Evolutionary conservation across 2,329 filamentous ascomycete species (phyloP).

Genomic region (Zasmidium cellare): DNA sequence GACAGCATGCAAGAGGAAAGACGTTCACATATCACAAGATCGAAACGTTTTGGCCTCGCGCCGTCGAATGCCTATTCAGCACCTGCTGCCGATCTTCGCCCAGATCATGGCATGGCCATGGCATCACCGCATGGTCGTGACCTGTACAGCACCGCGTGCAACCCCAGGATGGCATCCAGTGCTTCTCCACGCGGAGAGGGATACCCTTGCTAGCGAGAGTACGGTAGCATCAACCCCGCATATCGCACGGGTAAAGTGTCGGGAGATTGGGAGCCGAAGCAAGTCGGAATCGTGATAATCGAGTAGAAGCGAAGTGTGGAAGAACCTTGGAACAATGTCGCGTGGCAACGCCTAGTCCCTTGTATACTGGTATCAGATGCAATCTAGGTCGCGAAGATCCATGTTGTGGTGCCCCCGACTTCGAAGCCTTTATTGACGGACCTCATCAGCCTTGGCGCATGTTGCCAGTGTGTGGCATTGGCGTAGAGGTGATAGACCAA

Average conservation of each 20-base stretch:
- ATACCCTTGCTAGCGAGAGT: background rate
- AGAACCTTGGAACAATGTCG: conserved; percentile 1
- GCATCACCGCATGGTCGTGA: background rate
- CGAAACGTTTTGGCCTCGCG: background rate
- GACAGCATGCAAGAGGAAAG: background rate
- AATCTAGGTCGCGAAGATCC: no score
- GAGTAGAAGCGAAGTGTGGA: background rate
- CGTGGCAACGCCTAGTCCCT: no score
- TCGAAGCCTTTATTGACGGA: no score
- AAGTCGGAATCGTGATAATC: background rate
- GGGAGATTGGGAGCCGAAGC: conserved; percentile 1
- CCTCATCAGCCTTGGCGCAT: background rate
- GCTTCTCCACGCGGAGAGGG: background rate
- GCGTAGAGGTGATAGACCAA: background rate
- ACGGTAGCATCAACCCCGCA: conserved; percentile 1
- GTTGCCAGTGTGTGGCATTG: background rate
- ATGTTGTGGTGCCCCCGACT: no score
- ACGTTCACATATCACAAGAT: background rate
- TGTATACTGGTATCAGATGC: no score
- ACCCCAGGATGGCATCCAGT: background rate
- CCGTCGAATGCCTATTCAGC: background rate
- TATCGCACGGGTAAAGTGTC: background rate
- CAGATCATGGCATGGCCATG: background rate
- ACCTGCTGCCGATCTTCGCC: background rate
- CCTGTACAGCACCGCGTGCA: background rate